These are phyloP conservation scores for Monilinia polystroma DNA, from an alignment of 2,329 filamentous ascomycete species.

Conservation along the genomic window DNA sequence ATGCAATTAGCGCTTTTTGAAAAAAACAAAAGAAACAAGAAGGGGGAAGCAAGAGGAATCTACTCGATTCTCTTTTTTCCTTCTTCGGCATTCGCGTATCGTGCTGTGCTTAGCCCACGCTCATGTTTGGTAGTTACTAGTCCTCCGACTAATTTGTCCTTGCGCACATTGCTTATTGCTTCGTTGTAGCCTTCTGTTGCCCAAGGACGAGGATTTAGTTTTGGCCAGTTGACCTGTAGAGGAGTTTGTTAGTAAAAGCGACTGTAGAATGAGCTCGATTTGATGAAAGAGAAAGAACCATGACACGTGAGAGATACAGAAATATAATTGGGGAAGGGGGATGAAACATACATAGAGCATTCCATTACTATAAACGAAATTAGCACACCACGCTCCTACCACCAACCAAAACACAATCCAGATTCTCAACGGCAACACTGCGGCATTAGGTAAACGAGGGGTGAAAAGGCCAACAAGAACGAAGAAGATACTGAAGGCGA, in stretches of 20 bases:
- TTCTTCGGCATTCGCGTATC: conserved; percentile 85
- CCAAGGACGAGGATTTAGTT: conserved; percentile 84
- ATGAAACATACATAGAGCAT: conserved; percentile 81
- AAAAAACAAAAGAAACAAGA: conserved; percentile 3
- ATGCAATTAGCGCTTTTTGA: conserved; percentile 5
- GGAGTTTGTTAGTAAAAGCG: not conserved
- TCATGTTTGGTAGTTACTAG: conserved; percentile 70
- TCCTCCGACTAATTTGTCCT: conserved; percentile 76
- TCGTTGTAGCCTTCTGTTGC: conserved; percentile 87
- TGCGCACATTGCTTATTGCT: conserved; percentile 76
- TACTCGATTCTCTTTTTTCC: conserved; percentile 95
- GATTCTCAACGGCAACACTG: conserved; percentile 76
- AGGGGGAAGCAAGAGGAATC: not conserved
- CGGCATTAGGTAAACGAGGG: conserved; percentile 66
- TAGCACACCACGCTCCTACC: conserved; percentile 67
- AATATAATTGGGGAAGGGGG: not conserved
- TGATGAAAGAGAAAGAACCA: not conserved
- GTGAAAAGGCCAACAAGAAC: conserved; percentile 74
- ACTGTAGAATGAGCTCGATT: not conserved
- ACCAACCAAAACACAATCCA: conserved; percentile 77
- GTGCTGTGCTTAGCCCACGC: conserved; percentile 76
- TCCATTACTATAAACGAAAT: conserved; percentile 80
- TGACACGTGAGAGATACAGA: not conserved
- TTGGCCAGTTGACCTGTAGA: conserved; percentile 91
- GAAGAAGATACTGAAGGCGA: conserved; percentile 76